Percentiles rank a stretch among this genome's conserved stretches.
Evolutionary conservation across 1,284 basidiomycete species (phyloP).

Genomic region (Agaricales sp.): DNA sequence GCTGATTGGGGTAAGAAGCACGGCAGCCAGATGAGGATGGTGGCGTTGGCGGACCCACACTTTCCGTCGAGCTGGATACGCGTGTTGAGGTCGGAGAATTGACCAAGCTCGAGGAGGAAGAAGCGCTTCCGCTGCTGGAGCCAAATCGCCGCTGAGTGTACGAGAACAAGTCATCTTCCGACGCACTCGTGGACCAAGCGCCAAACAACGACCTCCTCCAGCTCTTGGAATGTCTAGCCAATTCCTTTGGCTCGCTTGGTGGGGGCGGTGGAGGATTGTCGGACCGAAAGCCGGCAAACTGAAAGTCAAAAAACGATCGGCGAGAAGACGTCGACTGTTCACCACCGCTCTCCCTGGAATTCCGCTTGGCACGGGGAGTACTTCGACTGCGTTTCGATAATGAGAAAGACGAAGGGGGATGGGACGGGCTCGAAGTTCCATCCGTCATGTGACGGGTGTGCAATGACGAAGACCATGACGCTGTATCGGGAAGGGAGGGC

Average conservation of each 20-base stretch:
- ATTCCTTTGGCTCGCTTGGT: neutral
- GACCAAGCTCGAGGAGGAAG: neutral
- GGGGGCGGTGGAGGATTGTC: neutral
- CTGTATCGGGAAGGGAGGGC: neutral
- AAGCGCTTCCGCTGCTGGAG: neutral
- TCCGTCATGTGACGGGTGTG: no score
- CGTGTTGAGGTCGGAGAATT: neutral
- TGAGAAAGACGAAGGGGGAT: no score
- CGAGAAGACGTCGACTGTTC: neutral
- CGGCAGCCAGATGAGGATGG: conserved; percentile 11
- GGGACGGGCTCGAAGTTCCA: no score
- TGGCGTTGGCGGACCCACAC: conserved; percentile 18
- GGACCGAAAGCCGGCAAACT: no score
- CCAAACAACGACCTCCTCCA: neutral
- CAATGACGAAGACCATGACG: neutral
- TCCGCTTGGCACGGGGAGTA: neutral
- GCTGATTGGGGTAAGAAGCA: conserved; percentile 11
- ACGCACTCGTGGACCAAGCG: neutral
- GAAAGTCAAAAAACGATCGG: no score
- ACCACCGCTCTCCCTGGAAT: neutral
- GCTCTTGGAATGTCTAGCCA: neutral
- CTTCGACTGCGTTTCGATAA: neutral
- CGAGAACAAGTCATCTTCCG: no score
- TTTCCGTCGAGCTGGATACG: neutral
- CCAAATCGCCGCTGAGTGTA: neutral